A percentile compares a stretch with the other conserved stretches of the same genome.
Evolutionary conservation across 371 early-diverging fungal species (phyloP).

Genomic region (Capniomyces stellatus): DNA sequence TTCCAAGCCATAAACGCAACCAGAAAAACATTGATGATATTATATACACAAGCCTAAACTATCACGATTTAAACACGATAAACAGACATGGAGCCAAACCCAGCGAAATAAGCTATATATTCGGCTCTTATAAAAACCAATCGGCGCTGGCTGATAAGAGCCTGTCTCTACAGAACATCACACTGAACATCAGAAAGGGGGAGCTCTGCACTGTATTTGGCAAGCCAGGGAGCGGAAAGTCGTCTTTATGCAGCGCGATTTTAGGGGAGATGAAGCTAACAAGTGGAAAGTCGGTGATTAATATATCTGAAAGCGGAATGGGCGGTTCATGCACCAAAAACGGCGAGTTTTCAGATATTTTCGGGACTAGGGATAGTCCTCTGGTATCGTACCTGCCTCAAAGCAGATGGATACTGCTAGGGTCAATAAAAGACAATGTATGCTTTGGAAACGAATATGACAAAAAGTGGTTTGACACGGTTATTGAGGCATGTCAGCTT

Average conservation of each 20-base stretch:
- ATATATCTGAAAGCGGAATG: slow-evolving; percentile 31
- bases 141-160: slow-evolving; percentile 34
- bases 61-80: too few relatives aligned
- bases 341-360: background rate
- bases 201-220: slow-evolving; percentile 62
- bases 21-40: too few relatives aligned
- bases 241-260: slow-evolving; percentile 63
- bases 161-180: slow-evolving; percentile 22
- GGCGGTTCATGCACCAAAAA: too few relatives aligned
- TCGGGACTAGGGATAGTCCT: background rate
- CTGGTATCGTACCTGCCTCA: slow-evolving; percentile 19
- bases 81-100: too few relatives aligned
- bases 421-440: slow-evolving; percentile 34
- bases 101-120: too few relatives aligned
- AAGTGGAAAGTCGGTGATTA: slow-evolving; percentile 36
- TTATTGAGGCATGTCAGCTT: slow-evolving; percentile 29
- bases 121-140: slow-evolving; percentile 6
- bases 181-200: slow-evolving; percentile 24
- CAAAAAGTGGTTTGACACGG: slow-evolving; percentile 21
- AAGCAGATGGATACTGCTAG: slow-evolving; percentile 35
- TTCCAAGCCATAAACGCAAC: too few relatives aligned
- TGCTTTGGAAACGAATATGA: slow-evolving; percentile 31
- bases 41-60: too few relatives aligned
- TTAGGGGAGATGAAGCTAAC: slow-evolving; percentile 73
- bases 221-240: slow-evolving; percentile 75